Base-by-base conservation (phyloP, 1,139 yeast genomes). In the Geotrichum fermentans region DNA sequence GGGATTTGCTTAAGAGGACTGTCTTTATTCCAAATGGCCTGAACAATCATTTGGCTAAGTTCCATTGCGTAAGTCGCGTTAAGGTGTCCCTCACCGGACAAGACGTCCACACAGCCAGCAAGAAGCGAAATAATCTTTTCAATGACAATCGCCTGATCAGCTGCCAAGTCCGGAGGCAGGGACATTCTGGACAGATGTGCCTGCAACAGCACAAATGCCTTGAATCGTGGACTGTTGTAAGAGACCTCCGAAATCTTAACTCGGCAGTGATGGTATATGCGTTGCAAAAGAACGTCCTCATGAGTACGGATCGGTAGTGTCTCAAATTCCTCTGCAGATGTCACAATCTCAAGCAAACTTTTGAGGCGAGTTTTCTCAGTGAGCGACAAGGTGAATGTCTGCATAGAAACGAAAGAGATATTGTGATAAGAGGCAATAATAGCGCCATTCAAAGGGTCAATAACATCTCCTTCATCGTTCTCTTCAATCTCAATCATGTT, bases 61-160 rank as follows among this genome's bases (percentile, higher is more conserved):
- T 92, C 97, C 85, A 92, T 87, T 0, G 89, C 94, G 47, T 77
- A 75, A 56, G 88, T 73, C 0, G 96, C 89, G 63, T 81, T 85
- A 60, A 90, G 67, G 55, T 74, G 73, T 0, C 97, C 97, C 52
- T 87, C 90, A 55, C 90, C 79, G 0, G 96, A 80, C 40, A 89
- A 68, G 1, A 83, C 70, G 63, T 92, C 97, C 26, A 87, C 82
- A 51, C 81, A 71, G 0, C 92, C 88, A 56, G 80, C 74, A 8
- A 87, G 67, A 29, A 89, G 62, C 2, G 71, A 72, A 41, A 83
- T 55, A 0, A 78, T 66, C 43, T 68, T 74, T 26, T 70, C 68
- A 16, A 89, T 62, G 1, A 89, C 74, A 1, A 62, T 32, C 33
- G 70, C 66, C 61, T 80, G 77, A 61, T 87, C 96, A 1, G 69